Evolutionary conservation across 225 moss, liverwort and hornwort genomes (phyloP), one percentile per base, ranked within the genome.

Genomic region (Straminergon stramineum): DNA sequence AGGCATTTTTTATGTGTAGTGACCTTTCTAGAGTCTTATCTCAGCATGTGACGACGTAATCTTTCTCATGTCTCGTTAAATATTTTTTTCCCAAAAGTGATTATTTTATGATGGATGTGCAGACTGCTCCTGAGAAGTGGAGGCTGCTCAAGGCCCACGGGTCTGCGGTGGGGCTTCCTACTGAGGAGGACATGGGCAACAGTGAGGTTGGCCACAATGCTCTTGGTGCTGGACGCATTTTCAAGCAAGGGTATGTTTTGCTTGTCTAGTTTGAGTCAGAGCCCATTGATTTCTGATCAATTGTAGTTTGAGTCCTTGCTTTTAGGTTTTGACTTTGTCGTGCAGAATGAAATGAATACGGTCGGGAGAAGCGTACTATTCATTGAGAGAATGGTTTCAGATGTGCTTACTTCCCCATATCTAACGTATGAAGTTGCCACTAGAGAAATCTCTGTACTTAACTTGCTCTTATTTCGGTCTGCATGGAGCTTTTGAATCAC

Each of bases 121-220:
- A 95, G 95, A 95, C 95, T 87, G 95, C 95, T 64, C 93, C 94
- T 60, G 94, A 95, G 86, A 90, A 88, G 84, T 95, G 94, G 94
- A 92, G 94, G 89, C 35, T 95, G 88, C 92, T 95, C 15, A 91
- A 57, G 41, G 94, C 94, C 55, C 94, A 95, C 64, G 94, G 94
- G 32, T 28, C 67, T 90, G 92, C 93, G 56, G 94, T 95, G 71
- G 94, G 94, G 43, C 93, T 95, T 61, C 94, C 94, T 53, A 92
- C 94, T 65, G 94, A 95, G 84, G 94, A 95, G 79, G 94, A 95
- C 68, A 95, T 95, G 94, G 94, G 94, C 84, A 95, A 95, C 76
- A 95, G 94, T 73, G 94, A 95, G 91, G 94, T 95, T 87, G 94
- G 94, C 82, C 94, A 95, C 88, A 95, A 95, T 85, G 94, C 94